Evolutionary conservation across 768 basidiomycete genomes (phyloP).

Genomic region (Termitomyces sp.): DNA sequence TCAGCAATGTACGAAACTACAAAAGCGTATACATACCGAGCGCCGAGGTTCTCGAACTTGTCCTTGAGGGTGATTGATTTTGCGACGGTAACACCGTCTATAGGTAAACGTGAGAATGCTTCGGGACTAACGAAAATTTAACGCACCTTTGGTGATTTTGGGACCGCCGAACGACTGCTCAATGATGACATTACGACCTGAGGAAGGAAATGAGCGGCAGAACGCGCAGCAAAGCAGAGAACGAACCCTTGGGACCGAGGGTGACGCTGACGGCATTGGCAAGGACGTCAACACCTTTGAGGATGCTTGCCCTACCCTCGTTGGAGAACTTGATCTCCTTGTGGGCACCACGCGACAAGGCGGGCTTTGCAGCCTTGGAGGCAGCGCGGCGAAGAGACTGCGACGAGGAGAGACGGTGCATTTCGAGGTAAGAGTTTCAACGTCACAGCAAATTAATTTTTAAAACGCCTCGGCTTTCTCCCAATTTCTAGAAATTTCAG

Average conservation of each 20-base stretch:
- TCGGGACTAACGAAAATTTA: background rate
- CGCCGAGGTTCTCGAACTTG: slow-evolving; percentile 98
- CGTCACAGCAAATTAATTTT: slow-evolving; percentile 10
- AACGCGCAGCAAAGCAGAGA: background rate
- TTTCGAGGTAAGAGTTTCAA: slow-evolving; percentile 21
- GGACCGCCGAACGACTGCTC: slow-evolving; percentile 87
- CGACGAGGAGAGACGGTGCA: slow-evolving; percentile 73
- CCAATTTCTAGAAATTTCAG: slow-evolving; percentile 11
- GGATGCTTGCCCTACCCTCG: slow-evolving; percentile 88
- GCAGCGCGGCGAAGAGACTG: slow-evolving; percentile 65
- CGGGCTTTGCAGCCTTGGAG: slow-evolving; percentile 46
- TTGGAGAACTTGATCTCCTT: slow-evolving; percentile 98
- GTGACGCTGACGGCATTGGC: slow-evolving; percentile 97
- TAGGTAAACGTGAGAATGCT: slow-evolving; percentile 4
- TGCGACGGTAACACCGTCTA: slow-evolving; percentile 97
- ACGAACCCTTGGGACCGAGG: slow-evolving; percentile 87
- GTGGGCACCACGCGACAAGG: slow-evolving; percentile 67
- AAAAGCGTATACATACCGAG: slow-evolving; percentile 55
- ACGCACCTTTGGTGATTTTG: slow-evolving; percentile 92
- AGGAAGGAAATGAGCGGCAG: slow-evolving; percentile 7
- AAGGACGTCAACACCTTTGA: slow-evolving; percentile 93
- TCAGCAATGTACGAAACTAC: background rate
- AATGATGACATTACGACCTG: slow-evolving; percentile 97
- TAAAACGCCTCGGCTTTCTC: slow-evolving; percentile 10
- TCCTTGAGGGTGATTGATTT: slow-evolving; percentile 92